These are phyloP conservation scores for Coleophoma cylindrospora DNA, from an alignment of 2,329 filamentous ascomycete species.

Conservation along the genomic window DNA sequence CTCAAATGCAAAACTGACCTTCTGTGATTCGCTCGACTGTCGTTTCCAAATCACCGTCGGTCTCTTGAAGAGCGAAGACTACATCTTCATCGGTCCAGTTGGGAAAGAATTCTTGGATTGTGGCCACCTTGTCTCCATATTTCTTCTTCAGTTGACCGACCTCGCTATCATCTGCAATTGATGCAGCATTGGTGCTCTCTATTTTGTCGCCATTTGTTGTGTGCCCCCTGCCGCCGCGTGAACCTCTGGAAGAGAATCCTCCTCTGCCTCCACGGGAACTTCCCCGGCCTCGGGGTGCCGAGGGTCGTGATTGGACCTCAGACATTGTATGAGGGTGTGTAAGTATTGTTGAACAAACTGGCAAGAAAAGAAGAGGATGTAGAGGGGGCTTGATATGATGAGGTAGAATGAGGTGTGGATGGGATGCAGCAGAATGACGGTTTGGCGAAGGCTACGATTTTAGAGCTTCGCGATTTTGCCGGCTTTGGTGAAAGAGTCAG, in stretches of 20 bases:
- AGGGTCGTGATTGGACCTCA: constrained; percentile 83
- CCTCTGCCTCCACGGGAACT: constrained; percentile 81
- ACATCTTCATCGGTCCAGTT: constrained; percentile 96
- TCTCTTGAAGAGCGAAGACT: constrained; percentile 87
- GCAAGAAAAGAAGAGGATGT: constrained; percentile 10
- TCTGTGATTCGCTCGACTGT: constrained; percentile 76
- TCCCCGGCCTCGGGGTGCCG: constrained; percentile 83
- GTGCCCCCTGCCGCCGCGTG: constrained; percentile 61
- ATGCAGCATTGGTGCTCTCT: constrained; percentile 50
- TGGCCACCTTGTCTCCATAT: constrained; percentile 72
- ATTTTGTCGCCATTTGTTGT: constrained; percentile 70
- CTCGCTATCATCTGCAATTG: constrained; percentile 79
- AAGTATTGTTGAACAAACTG: constrained; percentile 15
- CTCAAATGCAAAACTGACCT: constrained; percentile 42
- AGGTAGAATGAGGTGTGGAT: constrained; percentile 6
- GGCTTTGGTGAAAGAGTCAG: too few species aligned
- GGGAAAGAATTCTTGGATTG: constrained; percentile 89
- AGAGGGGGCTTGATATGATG: constrained; percentile 2
- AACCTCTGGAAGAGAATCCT: constrained; percentile 65
- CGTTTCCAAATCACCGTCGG: constrained; percentile 69
- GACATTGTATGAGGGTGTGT: constrained; percentile 63
- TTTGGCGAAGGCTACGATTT: background rate
- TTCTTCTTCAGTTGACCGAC: constrained; percentile 88
- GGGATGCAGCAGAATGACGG: constrained; percentile 14
- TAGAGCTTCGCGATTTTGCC: background rate